Evolutionary conservation across 176 grass and related monocot genomes (phyloP).

Genomic region (Lolium multiflorum): DNA sequence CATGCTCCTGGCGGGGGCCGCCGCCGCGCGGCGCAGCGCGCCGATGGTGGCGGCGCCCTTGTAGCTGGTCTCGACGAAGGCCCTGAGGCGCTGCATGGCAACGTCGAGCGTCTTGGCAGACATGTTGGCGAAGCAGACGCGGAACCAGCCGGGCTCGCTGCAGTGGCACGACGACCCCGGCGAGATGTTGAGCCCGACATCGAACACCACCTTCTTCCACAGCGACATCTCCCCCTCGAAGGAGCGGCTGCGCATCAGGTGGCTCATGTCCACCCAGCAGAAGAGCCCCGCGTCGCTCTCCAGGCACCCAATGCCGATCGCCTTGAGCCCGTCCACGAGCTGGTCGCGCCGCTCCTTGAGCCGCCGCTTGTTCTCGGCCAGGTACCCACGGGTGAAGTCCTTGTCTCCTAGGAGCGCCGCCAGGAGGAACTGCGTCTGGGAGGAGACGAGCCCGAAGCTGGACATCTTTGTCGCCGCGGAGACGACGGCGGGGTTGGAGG

Average conservation of each 20-base stretch:
- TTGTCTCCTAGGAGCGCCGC: slow-evolving; percentile 63
- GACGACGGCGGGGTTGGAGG: slow-evolving; percentile 64
- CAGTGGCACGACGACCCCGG: slow-evolving; percentile 94
- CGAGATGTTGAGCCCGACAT: slow-evolving; percentile 84
- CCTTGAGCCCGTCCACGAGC: slow-evolving; percentile 57
- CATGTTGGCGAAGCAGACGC: slow-evolving; percentile 97
- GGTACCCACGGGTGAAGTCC: slow-evolving; percentile 60
- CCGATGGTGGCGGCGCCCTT: slow-evolving; percentile 16
- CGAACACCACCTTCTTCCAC: slow-evolving; percentile 89
- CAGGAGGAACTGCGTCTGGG: slow-evolving; percentile 91
- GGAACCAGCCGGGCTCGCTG: slow-evolving; percentile 91
- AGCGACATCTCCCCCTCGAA: slow-evolving; percentile 85
- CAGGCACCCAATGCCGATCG: slow-evolving; percentile 60
- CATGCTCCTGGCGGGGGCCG: slow-evolving; percentile 37
- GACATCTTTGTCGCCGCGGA: slow-evolving; percentile 97
- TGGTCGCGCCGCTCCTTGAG: slow-evolving; percentile 61
- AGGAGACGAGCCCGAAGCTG: slow-evolving; percentile 91
- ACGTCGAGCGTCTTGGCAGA: slow-evolving; percentile 72
- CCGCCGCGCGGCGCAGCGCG: not conserved
- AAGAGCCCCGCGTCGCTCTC: slow-evolving; percentile 79
- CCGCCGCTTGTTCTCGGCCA: slow-evolving; percentile 74
- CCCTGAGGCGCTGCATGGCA: slow-evolving; percentile 61
- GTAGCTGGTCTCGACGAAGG: slow-evolving; percentile 46
- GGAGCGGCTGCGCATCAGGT: slow-evolving; percentile 51
- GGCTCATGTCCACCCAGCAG: slow-evolving; percentile 86